These are phyloP conservation scores for Stylosanthes scabra DNA, from an alignment of 331 rosid genomes.

Conservation along the genomic window DNA sequence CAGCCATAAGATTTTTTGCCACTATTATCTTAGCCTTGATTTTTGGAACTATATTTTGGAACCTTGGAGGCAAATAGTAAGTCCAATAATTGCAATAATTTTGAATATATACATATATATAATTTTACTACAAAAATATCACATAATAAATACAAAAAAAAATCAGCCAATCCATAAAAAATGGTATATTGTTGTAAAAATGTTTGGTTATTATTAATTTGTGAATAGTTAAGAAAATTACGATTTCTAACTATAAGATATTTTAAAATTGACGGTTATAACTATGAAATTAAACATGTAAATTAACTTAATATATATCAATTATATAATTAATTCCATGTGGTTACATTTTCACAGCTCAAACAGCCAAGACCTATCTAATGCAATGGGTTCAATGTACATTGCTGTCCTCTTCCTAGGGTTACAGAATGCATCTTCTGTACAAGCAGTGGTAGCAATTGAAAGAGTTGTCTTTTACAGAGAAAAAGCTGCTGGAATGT, in stretches of 20 bases:
- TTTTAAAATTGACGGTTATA: too few relatives aligned
- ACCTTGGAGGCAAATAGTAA: constrained; percentile 63
- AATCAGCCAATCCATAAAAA: too few relatives aligned
- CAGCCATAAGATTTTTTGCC: constrained; percentile 57
- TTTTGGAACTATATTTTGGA: constrained; percentile 70
- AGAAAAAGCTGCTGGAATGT: constrained; percentile 85
- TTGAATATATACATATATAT: neutral
- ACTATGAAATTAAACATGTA: too few relatives aligned
- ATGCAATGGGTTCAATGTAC: constrained; percentile 74
- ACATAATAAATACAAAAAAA: too few relatives aligned
- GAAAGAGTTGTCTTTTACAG: constrained; percentile 77
- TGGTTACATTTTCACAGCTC: constrained; percentile 38
- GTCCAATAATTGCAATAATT: constrained; percentile 11
- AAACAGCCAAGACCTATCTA: constrained; percentile 40
- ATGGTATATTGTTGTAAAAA: too few relatives aligned
- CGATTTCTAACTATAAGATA: too few relatives aligned
- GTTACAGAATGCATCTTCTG: constrained; percentile 53
- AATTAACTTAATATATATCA: too few relatives aligned
- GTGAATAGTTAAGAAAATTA: too few relatives aligned
- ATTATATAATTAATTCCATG: neutral
- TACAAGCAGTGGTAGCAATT: constrained; percentile 64
- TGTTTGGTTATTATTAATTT: too few relatives aligned
- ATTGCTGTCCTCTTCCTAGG: constrained; percentile 69
- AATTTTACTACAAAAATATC: neutral
- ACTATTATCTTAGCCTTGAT: constrained; percentile 50